These are phyloP conservation scores for Trichothecium roseum DNA, from an alignment of 2,329 filamentous ascomycete genomes.

Conservation along the genomic window DNA sequence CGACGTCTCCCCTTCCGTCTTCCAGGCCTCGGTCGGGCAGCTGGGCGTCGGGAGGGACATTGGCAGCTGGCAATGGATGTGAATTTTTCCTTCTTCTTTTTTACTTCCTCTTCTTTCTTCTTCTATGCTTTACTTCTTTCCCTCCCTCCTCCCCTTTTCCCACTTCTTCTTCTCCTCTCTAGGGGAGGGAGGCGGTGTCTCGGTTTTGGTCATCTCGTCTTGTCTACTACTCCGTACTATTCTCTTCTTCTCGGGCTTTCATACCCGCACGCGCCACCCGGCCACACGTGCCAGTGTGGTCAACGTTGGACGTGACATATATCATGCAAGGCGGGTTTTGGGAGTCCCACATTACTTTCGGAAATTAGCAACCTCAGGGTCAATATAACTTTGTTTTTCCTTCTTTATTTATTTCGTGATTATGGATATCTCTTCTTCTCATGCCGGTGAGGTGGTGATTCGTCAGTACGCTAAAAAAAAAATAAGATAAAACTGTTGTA, in stretches of 20 bases:
- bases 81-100: not conserved
- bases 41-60: constrained; percentile 12
- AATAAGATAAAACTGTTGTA: too few species aligned
- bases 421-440: too few species aligned
- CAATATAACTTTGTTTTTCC: too few species aligned
- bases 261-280: too few species aligned
- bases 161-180: not conserved
- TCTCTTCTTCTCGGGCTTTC: too few species aligned
- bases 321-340: not conserved
- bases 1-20: constrained; percentile 36
- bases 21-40: constrained; percentile 29
- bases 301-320: not conserved
- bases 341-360: not conserved
- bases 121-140: not conserved
- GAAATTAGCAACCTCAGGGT: too few species aligned
- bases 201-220: too few species aligned
- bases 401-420: too few species aligned
- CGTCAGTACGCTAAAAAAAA: too few species aligned
- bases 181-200: too few species aligned
- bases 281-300: not conserved
- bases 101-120: not conserved
- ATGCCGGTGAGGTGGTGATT: too few species aligned
- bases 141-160: not conserved
- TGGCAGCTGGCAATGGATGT: constrained; percentile 16
- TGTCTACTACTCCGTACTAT: not conserved